phyloP scores from a whole-genome alignment of 768 basidiomycete genomes.

The Auricularia cornea region DNA sequence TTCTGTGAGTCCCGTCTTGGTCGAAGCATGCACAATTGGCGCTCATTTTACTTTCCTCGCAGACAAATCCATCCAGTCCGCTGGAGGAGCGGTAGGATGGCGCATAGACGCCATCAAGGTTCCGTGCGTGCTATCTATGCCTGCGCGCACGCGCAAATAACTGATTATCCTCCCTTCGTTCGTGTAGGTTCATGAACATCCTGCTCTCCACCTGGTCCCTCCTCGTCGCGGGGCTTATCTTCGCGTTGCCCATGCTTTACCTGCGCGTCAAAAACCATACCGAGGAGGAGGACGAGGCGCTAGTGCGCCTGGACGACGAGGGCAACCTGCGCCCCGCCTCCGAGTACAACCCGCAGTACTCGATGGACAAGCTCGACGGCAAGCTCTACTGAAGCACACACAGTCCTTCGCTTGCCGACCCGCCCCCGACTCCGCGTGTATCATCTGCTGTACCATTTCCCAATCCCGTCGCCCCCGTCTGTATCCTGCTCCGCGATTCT shows the following conservation, averaged over 20 bases:
- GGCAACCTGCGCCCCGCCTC: slow-evolving; percentile 12
- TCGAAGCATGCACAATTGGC: neutral
- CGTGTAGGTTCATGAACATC: slow-evolving; percentile 45
- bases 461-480: too few species aligned
- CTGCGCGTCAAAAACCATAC: slow-evolving; percentile 57
- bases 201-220: slow-evolving; percentile 71
- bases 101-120: slow-evolving; percentile 51
- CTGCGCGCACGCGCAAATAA: slow-evolving; percentile 18
- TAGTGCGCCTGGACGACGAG: slow-evolving; percentile 20
- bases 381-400: neutral
- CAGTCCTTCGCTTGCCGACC: too few species aligned
- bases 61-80: slow-evolving; percentile 72
- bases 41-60: neutral
- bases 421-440: too few species aligned
- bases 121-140: slow-evolving; percentile 34
- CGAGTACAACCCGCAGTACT: neutral
- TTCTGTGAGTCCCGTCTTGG: slow-evolving; percentile 51
- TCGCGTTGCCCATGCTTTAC: slow-evolving; percentile 67
- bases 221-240: slow-evolving; percentile 53
- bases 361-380: neutral
- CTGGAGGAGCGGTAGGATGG: slow-evolving; percentile 68
- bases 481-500: too few species aligned
- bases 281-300: slow-evolving; percentile 41
- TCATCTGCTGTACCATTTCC: too few species aligned
- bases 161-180: slow-evolving; percentile 33